Base-by-base conservation (phyloP, 495 filamentous ascomycete genomes). In the Haplographium delicatum region DNA sequence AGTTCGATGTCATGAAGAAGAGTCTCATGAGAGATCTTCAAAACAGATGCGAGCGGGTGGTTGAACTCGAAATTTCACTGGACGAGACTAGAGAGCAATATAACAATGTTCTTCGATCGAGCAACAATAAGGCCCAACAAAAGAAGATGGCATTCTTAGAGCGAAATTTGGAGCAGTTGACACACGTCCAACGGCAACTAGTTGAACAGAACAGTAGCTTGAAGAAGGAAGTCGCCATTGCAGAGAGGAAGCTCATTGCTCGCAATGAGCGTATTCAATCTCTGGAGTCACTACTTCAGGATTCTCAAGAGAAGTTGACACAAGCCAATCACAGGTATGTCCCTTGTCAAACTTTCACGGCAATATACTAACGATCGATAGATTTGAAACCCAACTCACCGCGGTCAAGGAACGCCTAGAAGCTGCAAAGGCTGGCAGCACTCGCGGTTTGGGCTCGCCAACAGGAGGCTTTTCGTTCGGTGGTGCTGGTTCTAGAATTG, bases 111-210 rank as follows among this genome's bases (percentile, higher is more conserved):
- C 79, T 98, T 30, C 84, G 91, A 25, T 87, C 87, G 16, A 95
- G 88, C 47, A 97, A 97, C 75, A 96, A 94, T 74, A 86, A 91
- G 30, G 89, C 91, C 19, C 93, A 98, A 70, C 93, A 97, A 68
- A 98, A 98, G 83, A 98, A 97, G 79, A 96, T 98, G 88, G 93
- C 91, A 5, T 98, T 98, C 81, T 72, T 98, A 35, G 94, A 98
- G 70, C 85, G 93, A 62, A 98, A 98, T 66, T 80, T 98, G 13
- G 93, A 98, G 70, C 94, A 97, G 69, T 76, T 98, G 33, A 98
- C 94, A 0, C 86, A 93, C 61, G 94, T 98, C 47, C 93, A 98
- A 66, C 81, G 93, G 19, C 94, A 98, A 73, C 80, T 98, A 6
- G 93, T 98, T 22, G 93, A 98, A 69, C 93, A 98, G 68, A 98